Percentiles rank a stretch among this genome's conserved stretches.
phyloP scores from a whole-genome alignment of 1,284 basidiomycete species.

The Neotropicomus parvogracilis region DNA sequence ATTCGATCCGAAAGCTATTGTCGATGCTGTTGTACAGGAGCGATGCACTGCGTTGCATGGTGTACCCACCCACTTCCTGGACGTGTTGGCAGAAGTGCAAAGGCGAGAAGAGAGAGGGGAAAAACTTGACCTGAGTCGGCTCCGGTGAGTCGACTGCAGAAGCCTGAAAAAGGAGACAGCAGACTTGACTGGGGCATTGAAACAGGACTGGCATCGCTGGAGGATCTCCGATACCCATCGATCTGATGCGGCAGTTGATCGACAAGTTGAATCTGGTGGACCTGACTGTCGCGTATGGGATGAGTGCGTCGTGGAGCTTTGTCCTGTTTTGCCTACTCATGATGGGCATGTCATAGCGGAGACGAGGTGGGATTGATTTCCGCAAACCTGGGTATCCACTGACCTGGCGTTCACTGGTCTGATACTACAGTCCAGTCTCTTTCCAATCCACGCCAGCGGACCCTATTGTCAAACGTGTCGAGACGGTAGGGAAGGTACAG shows the following conservation, averaged over 20 bases:
- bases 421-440: slow-evolving; percentile 61
- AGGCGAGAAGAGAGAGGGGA: slow-evolving; percentile 47
- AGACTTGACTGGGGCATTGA: not conserved
- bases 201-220: slow-evolving; percentile 75
- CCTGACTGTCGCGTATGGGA: slow-evolving; percentile 76
- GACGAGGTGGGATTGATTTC: slow-evolving; percentile 42
- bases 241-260: slow-evolving; percentile 72
- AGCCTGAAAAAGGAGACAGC: not conserved
- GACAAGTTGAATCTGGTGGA: slow-evolving; percentile 63
- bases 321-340: slow-evolving; percentile 21
- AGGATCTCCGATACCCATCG: slow-evolving; percentile 74
- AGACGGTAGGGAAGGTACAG: slow-evolving; percentile 74
- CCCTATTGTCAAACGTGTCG: slow-evolving; percentile 67
- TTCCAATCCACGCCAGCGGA: slow-evolving; percentile 73
- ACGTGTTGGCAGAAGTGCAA: slow-evolving; percentile 64
- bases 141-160: slow-evolving; percentile 47
- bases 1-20: slow-evolving; percentile 61
- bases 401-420: slow-evolving; percentile 3
- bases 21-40: slow-evolving; percentile 64
- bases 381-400: not conserved
- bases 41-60: slow-evolving; percentile 77
- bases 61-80: slow-evolving; percentile 82
- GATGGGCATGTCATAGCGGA: slow-evolving; percentile 42
- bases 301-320: slow-evolving; percentile 54
- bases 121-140: slow-evolving; percentile 42